Evolutionary conservation across 2,329 filamentous ascomycete species (phyloP).

Genomic region (Trichoderma sp.): DNA sequence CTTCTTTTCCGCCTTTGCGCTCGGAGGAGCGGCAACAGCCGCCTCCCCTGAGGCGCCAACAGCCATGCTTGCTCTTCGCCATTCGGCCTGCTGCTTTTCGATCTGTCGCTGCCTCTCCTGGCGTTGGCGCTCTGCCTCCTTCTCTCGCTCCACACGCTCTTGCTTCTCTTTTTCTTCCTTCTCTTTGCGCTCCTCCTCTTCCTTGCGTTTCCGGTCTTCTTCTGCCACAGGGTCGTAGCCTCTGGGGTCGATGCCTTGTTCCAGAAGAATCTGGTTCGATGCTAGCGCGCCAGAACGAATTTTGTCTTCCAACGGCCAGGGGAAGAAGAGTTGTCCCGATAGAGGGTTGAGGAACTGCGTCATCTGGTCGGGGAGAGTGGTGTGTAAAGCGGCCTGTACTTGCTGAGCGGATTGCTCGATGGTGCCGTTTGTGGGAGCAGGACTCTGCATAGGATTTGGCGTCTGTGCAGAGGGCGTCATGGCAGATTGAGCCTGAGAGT

Average conservation of each 20-base stretch:
- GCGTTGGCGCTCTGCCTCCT: constrained; percentile 36
- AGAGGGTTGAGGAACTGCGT: constrained; percentile 54
- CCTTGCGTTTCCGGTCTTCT: constrained; percentile 49
- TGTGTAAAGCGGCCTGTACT: constrained; percentile 34
- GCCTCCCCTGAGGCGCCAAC: constrained; percentile 28
- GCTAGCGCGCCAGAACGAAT: constrained; percentile 69
- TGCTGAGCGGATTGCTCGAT: constrained; percentile 36
- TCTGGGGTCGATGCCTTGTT: constrained; percentile 60
- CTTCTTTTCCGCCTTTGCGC: constrained; percentile 42
- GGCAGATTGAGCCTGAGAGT: constrained; percentile 31
- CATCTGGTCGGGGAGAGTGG: constrained; percentile 49
- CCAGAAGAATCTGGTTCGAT: constrained; percentile 58
- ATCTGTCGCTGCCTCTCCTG: constrained; percentile 45
- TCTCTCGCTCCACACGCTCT: constrained; percentile 48
- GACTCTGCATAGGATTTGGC: constrained; percentile 37
- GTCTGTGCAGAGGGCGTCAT: constrained; percentile 35
- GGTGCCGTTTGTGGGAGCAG: constrained; percentile 35
- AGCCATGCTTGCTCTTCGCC: constrained; percentile 40
- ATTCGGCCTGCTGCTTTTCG: constrained; percentile 43
- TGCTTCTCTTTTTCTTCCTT: constrained; percentile 47
- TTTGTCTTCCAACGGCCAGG: constrained; percentile 71
- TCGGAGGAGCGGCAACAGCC: constrained; percentile 26
- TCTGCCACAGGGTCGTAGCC: constrained; percentile 58
- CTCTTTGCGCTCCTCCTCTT: constrained; percentile 49
- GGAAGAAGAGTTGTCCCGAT: constrained; percentile 62